A percentile compares a stretch with the other conserved stretches of the same genome.
These are phyloP conservation scores for Scleroderma citrinum DNA, from an alignment of 768 basidiomycete species.

Conservation along the genomic window DNA sequence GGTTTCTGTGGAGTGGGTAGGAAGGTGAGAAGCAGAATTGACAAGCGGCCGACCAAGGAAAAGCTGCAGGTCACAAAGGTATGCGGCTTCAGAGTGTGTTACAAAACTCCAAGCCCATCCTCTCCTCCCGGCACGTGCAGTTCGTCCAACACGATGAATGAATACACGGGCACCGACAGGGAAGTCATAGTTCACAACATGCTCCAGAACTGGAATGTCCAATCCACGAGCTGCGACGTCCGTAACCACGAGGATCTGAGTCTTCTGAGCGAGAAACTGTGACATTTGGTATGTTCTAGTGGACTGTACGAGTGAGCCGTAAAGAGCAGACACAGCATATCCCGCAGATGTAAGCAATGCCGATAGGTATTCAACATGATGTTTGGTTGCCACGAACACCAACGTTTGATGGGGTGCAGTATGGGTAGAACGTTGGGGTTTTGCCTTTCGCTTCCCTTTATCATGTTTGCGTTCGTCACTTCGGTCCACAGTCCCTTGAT, in stretches of 20 bases:
- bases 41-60: slow-evolving; percentile 80
- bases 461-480: slow-evolving; percentile 23
- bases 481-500: slow-evolving; percentile 19
- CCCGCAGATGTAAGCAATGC: slow-evolving; percentile 73
- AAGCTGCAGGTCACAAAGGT: slow-evolving; percentile 87
- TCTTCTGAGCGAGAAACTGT: slow-evolving; percentile 73
- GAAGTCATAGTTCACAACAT: slow-evolving; percentile 98
- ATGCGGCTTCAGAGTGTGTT: slow-evolving; percentile 79
- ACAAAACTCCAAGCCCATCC: slow-evolving; percentile 98
- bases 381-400: slow-evolving; percentile 94
- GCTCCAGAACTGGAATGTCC: slow-evolving; percentile 93
- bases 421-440: slow-evolving; percentile 38
- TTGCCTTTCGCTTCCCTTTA: slow-evolving; percentile 48
- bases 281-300: slow-evolving; percentile 90
- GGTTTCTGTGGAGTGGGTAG: slow-evolving; percentile 40
- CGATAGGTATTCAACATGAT: slow-evolving; percentile 94
- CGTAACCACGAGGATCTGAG: slow-evolving; percentile 88
- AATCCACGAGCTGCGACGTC: slow-evolving; percentile 98
- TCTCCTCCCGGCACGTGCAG: slow-evolving; percentile 88
- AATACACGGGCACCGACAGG: slow-evolving; percentile 91
- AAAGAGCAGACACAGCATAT: slow-evolving; percentile 90
- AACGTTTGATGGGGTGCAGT: slow-evolving; percentile 86
- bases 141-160: slow-evolving; percentile 94
- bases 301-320: slow-evolving; percentile 89
- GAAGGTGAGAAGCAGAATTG: slow-evolving; percentile 31